Base-by-base conservation (phyloP, 345 rosid genomes). In the Clausena lansium region DNA sequence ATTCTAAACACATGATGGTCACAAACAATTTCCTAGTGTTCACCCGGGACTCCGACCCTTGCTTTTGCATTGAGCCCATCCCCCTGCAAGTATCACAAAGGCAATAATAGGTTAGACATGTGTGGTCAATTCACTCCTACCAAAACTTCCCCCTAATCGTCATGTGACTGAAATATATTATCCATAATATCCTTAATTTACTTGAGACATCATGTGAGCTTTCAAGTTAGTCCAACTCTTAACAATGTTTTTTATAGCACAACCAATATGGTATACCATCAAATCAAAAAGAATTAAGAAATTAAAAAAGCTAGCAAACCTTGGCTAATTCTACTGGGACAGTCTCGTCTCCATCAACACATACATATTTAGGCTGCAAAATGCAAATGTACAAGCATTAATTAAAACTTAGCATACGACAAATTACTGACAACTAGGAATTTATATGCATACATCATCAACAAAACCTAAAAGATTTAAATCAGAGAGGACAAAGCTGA, bases 1-100 rank as follows among this genome's bases (percentile, higher is more conserved):
- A 93, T 91, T 35, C 98, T 85, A 72, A 93, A 96, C 36, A 96
- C 88, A 57, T 89, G 99, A 82, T 86, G 99, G 47, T 96, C 98
- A 28, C 91, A 82, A 45, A 95, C 93, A 73, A 95, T 92, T 72
- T 96, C 98, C 15, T 97, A 77, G 85, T 95, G 99, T 84, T 95
- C 98, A 54, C 93, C 98, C 0, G 99, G 98, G 33, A 96, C 90
- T 74, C 93, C 99, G 50, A 95, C 96, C 82, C 98, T 90, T 52
- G 97, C 99, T 83, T 88, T 97, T 35, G 99, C 98, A 74, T 89
- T 83, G 28, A 95, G 93, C 82, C 96, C 99, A 80, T 95, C 99
- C 8, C 95, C 99, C 99, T 93, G 84, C 17, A 77, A 75, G 14
- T 35, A 39, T 59, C 52, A 65, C 28, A 73, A 47, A 1, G 25